These are phyloP conservation scores for Lichtheimia ramosa DNA, from an alignment of 371 early-diverging fungal species.

Conservation along the genomic window DNA sequence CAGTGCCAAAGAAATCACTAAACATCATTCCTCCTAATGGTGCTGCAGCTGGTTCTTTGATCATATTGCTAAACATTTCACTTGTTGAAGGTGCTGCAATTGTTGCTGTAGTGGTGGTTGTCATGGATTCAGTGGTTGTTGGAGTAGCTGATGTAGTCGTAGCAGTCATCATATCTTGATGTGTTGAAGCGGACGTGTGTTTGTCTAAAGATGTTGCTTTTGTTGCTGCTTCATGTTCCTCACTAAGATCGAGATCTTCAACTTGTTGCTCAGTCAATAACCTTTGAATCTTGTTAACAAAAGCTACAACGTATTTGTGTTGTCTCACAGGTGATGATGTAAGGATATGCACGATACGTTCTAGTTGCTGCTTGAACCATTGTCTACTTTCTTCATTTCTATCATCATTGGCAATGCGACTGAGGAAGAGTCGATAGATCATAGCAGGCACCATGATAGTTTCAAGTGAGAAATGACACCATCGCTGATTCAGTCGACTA, in stretches of 20 bases:
- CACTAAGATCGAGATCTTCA: slow-evolving; percentile 10
- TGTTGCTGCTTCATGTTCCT: slow-evolving; percentile 7
- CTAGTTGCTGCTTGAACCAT: slow-evolving; percentile 14
- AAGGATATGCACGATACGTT: slow-evolving; percentile 15
- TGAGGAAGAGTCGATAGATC: slow-evolving; percentile 14
- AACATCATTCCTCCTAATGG: background rate
- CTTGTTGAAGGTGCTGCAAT: background rate
- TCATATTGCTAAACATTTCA: background rate
- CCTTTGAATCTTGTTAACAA: slow-evolving; percentile 18
- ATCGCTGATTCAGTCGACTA: slow-evolving; percentile 24
- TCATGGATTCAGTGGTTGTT: background rate
- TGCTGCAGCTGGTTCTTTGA: background rate
- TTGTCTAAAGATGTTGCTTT: background rate
- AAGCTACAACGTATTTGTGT: slow-evolving; percentile 22
- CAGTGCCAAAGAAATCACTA: background rate
- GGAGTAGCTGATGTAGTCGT: background rate
- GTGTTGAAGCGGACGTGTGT: no score
- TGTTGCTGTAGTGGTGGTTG: background rate
- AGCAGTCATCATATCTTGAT: background rate
- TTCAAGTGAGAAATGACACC: slow-evolving; percentile 33
- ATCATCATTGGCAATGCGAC: background rate
- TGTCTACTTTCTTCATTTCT: background rate
- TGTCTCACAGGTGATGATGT: slow-evolving; percentile 22
- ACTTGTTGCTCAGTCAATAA: slow-evolving; percentile 11
- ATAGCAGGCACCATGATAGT: slow-evolving; percentile 20